These are phyloP conservation scores for Euphorbia celastroides DNA, from an alignment of 441 rosid species.

Conservation along the genomic window DNA sequence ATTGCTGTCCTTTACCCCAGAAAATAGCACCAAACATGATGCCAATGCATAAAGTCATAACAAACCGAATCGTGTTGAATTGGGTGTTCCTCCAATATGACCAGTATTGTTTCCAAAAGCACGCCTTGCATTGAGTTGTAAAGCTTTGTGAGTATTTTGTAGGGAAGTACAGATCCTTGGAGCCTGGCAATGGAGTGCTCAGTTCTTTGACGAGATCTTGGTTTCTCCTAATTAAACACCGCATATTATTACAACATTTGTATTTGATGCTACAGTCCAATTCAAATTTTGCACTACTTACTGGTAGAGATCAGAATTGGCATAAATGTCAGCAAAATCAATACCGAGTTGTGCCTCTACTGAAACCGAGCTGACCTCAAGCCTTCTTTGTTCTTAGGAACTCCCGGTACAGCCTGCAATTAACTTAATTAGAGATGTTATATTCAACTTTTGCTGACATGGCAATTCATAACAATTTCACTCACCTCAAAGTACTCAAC, in stretches of 20 bases:
- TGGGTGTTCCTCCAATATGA: slow-evolving; percentile 61
- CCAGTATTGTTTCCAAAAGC: slow-evolving; percentile 58
- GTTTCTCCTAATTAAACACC: slow-evolving; percentile 34
- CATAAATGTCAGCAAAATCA: too few relatives aligned
- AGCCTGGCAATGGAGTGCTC: slow-evolving; percentile 45
- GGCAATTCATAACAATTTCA: not conserved
- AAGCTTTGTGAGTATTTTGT: slow-evolving; percentile 48
- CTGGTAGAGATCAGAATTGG: too few relatives aligned
- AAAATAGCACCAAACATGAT: slow-evolving; percentile 46
- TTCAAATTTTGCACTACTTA: too few relatives aligned
- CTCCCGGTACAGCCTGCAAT: slow-evolving; percentile 48
- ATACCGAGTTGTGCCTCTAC: too few relatives aligned
- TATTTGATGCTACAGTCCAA: too few relatives aligned
- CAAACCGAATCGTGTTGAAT: slow-evolving; percentile 43
- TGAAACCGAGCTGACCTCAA: slow-evolving; percentile 42
- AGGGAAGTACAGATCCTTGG: too few relatives aligned
- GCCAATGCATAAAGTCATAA: slow-evolving; percentile 42
- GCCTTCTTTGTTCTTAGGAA: slow-evolving; percentile 44
- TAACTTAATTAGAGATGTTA: too few relatives aligned
- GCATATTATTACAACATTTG: not conserved
- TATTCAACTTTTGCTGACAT: too few relatives aligned
- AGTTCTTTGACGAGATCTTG: slow-evolving; percentile 45
- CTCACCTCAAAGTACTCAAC: slow-evolving; percentile 17
- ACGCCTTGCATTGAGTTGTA: slow-evolving; percentile 48
- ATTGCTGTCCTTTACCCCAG: slow-evolving; percentile 45